Base-by-base conservation (phyloP, 148 eudicot genomes). In the Nepenthes mirabilis region DNA sequence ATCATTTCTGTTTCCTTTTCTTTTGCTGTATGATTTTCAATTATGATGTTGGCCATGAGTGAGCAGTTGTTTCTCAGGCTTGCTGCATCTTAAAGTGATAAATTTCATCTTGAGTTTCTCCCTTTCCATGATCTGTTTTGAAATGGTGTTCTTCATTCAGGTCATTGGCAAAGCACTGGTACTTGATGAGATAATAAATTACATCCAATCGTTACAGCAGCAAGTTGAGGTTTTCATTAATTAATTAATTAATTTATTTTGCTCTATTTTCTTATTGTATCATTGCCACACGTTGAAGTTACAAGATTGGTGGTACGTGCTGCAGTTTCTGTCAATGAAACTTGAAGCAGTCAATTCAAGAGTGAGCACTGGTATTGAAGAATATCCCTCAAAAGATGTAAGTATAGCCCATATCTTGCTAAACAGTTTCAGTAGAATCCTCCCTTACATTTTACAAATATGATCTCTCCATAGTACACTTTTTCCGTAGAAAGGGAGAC, bases 271-370 rank as follows among this genome's bases (percentile, higher is more conserved):
- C 61, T 34, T 60, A 52, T 52, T 54, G 35, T 55, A 36, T 32
- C 37, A 35, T 36, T 47, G 60, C 51, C 45, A 53, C 14, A 57
- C 34, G 64, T 53, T 57, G 60, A 57, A 23, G 50, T 68, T 23
- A 23, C 23, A 70, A 12, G 36, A 36, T 50, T 34, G 53, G 36
- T 36, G 14, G 56, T 70, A 40, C 37, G 56, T 73, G 65, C 56
- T 67, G 65, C 84, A 91, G 97, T 91, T 91, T 70, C 81, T 91
- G 59, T 91, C 95, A 2, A 94, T 94, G 99, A 94, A 94, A 77
- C 93, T 94, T 54, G 86, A 96, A 47, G 90, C 96, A 23, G 97
- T 85, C 57, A 91, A 88, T 79, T 61, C 93, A 36, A 81, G 84
- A 77, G 53, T 64, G 55, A 69, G 62, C 52, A 82, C 80, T 60